phyloP scores from a whole-genome alignment of 176 grass and related monocot genomes.

The Cocos nucifera region DNA sequence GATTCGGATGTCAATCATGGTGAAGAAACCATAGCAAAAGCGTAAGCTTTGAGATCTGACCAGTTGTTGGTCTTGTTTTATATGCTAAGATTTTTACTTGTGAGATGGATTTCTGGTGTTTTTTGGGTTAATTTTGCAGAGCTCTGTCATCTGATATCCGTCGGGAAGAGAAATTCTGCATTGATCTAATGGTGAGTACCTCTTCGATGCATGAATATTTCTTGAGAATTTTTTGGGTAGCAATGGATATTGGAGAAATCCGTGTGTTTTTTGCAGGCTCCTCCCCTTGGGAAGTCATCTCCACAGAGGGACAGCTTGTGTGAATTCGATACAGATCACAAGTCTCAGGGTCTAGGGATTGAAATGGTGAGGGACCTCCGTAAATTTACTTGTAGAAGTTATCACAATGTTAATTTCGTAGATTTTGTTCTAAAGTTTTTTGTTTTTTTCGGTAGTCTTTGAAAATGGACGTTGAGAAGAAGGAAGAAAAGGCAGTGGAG shows the following conservation, averaged over 20 bases:
- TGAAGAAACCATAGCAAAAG: conserved; percentile 52
- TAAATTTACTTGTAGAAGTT: background rate
- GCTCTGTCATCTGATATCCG: conserved; percentile 49
- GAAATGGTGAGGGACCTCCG: conserved; percentile 43
- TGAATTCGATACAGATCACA: conserved; percentile 61
- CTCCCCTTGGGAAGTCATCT: conserved; percentile 95
- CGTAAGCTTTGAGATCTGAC: conserved; percentile 39
- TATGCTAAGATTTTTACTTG: background rate
- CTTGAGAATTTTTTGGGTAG: conserved; percentile 49
- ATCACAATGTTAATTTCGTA: background rate
- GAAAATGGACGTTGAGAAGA: conserved; percentile 45
- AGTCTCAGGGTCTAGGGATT: conserved; percentile 52
- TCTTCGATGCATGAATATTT: conserved; percentile 9
- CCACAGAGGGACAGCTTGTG: conserved; percentile 64
- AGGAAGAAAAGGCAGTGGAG: conserved; percentile 42
- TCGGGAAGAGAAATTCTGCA: conserved; percentile 84
- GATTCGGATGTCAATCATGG: conserved; percentile 35
- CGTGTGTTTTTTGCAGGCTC: conserved; percentile 41
- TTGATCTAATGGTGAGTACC: conserved; percentile 98
- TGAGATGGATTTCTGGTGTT: background rate
- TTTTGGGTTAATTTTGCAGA: conserved; percentile 39
- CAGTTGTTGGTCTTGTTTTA: background rate
- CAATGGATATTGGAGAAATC: background rate
- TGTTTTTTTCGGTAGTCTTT: conserved; percentile 18
- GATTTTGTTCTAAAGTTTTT: background rate